These are phyloP conservation scores for Vishniacozyma victoriae DNA, from an alignment of 768 basidiomycete genomes.

Conservation along the genomic window DNA sequence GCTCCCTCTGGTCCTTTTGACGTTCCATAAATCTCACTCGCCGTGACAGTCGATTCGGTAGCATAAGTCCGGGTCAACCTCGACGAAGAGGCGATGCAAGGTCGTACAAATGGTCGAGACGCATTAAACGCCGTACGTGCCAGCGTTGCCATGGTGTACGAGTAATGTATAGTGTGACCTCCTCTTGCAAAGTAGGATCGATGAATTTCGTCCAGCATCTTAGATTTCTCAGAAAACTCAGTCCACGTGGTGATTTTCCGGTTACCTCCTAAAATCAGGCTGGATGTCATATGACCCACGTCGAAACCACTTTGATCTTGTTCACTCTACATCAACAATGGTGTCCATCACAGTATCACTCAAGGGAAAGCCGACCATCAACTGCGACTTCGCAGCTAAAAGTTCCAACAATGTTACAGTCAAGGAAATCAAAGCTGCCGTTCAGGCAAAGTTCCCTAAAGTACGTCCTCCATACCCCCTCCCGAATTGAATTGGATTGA, in stretches of 20 bases:
- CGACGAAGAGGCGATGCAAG: constrained; percentile 17
- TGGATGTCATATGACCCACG: too few relatives aligned
- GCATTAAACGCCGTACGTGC: constrained; percentile 5
- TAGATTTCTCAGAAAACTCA: too few relatives aligned
- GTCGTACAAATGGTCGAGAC: constrained; percentile 2
- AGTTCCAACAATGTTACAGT: constrained; percentile 53
- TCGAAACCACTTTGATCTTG: too few relatives aligned
- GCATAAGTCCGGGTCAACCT: constrained; percentile 5
- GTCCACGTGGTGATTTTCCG: too few relatives aligned
- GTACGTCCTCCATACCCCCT: constrained; percentile 41
- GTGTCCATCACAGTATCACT: constrained; percentile 58
- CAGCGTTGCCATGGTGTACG: constrained; percentile 11
- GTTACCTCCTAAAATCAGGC: too few relatives aligned
- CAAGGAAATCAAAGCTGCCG: constrained; percentile 61
- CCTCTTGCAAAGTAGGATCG: too few relatives aligned
- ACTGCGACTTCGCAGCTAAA: constrained; percentile 43
- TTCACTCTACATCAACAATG: too few relatives aligned
- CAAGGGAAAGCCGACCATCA: constrained; percentile 48
- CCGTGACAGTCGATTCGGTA: constrained; percentile 1
- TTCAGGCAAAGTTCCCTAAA: constrained; percentile 57
- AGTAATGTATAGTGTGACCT: too few relatives aligned
- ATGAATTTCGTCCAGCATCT: too few relatives aligned
- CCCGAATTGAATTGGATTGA: too few relatives aligned
- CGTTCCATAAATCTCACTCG: neutral
- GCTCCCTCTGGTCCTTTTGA: constrained; percentile 19